Evolutionary conservation across 371 early-diverging fungal genomes (phyloP).

Genomic region (Sporodiniella umbellata): DNA sequence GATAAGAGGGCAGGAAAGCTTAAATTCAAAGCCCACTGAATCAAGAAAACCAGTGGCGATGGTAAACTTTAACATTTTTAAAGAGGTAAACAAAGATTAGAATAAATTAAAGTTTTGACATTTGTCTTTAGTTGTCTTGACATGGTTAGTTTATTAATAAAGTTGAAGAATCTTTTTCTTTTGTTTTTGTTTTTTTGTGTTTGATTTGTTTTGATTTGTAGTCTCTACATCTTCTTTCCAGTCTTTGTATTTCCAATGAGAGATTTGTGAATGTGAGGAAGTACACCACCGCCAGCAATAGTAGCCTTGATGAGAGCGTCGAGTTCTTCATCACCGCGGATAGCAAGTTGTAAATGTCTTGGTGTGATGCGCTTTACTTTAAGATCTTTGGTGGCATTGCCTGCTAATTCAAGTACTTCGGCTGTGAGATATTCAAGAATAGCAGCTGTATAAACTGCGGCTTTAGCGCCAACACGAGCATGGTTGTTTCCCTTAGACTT

Average conservation of each 20-base stretch:
- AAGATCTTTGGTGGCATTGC: constrained; percentile 87
- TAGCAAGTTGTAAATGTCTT: constrained; percentile 87
- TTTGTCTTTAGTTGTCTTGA: not conserved
- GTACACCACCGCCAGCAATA: constrained; percentile 88
- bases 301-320: constrained; percentile 86
- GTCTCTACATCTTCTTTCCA: constrained; percentile 44
- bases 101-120: not conserved
- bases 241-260: constrained; percentile 61
- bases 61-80: constrained; percentile 31
- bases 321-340: constrained; percentile 90
- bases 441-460: constrained; percentile 90
- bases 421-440: constrained; percentile 90
- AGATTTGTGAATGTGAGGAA: constrained; percentile 75
- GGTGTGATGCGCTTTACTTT: constrained; percentile 91
- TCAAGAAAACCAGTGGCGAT: constrained; percentile 23
- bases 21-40: not conserved
- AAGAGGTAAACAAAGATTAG: constrained; percentile 15
- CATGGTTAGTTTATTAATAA: not conserved
- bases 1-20: not conserved
- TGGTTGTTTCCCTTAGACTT: constrained; percentile 75
- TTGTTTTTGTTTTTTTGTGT: no score
- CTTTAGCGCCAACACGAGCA: constrained; percentile 85
- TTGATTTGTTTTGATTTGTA: no score
- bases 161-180: not conserved
- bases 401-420: constrained; percentile 89